Conservation (phyloP, 805 yeast species). For the Yamadazyma phyllophila region DNA sequence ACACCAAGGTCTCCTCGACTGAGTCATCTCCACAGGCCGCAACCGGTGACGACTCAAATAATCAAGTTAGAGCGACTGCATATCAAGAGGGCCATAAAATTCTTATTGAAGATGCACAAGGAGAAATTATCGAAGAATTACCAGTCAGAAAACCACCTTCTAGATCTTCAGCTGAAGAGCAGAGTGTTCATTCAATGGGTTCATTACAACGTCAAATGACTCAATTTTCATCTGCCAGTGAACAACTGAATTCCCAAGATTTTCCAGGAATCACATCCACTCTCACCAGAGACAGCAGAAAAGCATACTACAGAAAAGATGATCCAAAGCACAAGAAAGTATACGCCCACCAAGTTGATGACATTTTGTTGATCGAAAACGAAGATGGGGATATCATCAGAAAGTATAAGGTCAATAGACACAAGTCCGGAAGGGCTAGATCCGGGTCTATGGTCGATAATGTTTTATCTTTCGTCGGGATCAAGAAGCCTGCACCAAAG, state of each 20-base stretch:
- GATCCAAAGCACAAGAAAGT: conserved; percentile 38
- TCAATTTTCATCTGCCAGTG: conserved; percentile 28
- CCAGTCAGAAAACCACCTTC: conserved; percentile 29
- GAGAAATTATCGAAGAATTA: conserved; percentile 68
- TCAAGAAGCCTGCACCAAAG: conserved; percentile 24
- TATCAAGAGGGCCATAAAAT: conserved; percentile 66
- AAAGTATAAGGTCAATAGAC: conserved; percentile 72
- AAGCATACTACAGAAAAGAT: conserved; percentile 28
- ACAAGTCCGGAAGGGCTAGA: conserved; percentile 43
- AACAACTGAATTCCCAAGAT: background rate
- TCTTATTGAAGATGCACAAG: conserved; percentile 78
- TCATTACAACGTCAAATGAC: conserved; percentile 39
- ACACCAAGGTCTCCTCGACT: background rate
- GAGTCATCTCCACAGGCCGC: background rate
- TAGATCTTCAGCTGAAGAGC: conserved; percentile 13
- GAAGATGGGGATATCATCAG: conserved; percentile 90
- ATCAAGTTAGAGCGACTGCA: conserved; percentile 25
- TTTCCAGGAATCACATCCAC: conserved; percentile 9
- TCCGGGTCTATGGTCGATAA: conserved; percentile 41
- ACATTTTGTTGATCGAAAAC: conserved; percentile 79
- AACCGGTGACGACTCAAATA: conserved; percentile 6
- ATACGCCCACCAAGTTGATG: conserved; percentile 77
- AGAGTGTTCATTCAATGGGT: conserved; percentile 38
- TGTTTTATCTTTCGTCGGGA: conserved; percentile 57
- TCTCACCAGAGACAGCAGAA: conserved; percentile 15